phyloP scores from a whole-genome alignment of 768 basidiomycete species.

The Boletus rex-veris region DNA sequence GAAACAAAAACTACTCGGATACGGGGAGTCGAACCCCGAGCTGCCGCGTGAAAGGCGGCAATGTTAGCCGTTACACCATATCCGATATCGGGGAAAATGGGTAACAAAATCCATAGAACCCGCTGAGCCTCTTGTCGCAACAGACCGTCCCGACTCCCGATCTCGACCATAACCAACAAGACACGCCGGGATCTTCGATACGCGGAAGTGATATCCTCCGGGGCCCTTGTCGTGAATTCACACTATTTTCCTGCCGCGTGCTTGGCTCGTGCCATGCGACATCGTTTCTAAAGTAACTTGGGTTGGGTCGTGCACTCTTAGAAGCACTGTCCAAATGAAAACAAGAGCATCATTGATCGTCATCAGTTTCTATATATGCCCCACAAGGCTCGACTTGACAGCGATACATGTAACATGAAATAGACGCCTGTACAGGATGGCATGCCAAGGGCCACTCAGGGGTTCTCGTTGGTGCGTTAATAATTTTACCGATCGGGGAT shows the following conservation, averaged over 20 bases:
- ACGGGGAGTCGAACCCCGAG: constrained; percentile 38
- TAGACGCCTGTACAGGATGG: constrained; percentile 29
- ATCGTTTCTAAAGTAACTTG: no score
- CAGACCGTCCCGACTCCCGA: no score
- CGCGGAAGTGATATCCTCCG: not conserved
- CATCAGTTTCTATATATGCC: not conserved
- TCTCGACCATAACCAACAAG: not conserved
- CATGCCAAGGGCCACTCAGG: not conserved
- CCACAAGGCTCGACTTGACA: not conserved
- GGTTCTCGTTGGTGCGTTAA: not conserved
- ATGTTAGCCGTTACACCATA: constrained; percentile 70
- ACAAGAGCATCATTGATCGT: not conserved
- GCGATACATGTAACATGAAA: no score
- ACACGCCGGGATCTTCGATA: not conserved
- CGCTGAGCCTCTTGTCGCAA: no score
- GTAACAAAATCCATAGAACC: no score
- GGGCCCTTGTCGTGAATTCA: not conserved
- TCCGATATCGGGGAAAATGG: constrained; percentile 24
- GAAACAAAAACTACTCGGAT: constrained; percentile 21
- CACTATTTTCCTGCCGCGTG: not conserved
- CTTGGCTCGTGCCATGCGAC: not conserved
- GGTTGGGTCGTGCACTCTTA: no score
- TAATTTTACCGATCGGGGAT: not conserved
- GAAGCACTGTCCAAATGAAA: no score
- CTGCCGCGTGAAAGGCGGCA: constrained; percentile 57